Evolutionary conservation across 2,329 filamentous ascomycete genomes (phyloP).

Genomic region (Gremmenia infestans): DNA sequence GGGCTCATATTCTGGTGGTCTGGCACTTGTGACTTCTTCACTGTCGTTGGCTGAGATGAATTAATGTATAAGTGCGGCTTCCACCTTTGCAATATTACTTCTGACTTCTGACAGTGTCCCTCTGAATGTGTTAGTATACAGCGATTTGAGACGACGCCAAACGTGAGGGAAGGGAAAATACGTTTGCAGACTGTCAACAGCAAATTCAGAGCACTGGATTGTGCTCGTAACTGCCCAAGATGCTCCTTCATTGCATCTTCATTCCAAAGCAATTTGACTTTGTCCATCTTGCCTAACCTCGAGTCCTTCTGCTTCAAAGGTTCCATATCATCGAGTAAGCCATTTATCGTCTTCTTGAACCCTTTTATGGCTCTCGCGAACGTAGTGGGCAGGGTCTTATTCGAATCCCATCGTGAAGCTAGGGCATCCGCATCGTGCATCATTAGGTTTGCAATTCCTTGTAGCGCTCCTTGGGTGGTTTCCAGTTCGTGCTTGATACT

Average conservation of each 20-base stretch:
- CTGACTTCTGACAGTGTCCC: neutral
- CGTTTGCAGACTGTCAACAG: constrained; percentile 10
- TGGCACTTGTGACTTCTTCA: neutral
- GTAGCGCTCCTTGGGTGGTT: constrained; percentile 7
- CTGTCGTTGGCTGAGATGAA: neutral
- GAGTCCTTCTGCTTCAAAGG: neutral
- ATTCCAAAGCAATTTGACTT: constrained; percentile 13
- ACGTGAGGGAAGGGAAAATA: neutral
- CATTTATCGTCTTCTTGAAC: constrained; percentile 1
- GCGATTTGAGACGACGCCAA: no score
- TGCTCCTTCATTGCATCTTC: constrained; percentile 10
- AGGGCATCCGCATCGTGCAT: constrained; percentile 11
- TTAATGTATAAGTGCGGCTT: neutral
- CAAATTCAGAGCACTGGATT: constrained; percentile 10
- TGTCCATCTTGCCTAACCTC: neutral
- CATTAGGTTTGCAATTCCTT: constrained; percentile 11
- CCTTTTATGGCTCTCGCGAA: constrained; percentile 5
- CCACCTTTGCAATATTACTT: neutral
- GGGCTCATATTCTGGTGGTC: neutral
- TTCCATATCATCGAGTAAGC: constrained; percentile 4
- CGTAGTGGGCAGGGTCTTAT: constrained; percentile 2
- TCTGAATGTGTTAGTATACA: neutral
- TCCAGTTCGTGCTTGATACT: constrained; percentile 6
- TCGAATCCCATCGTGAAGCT: constrained; percentile 10
- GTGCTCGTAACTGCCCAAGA: constrained; percentile 5